A percentile compares a stretch with the other conserved stretches of the same genome.
phyloP scores from a whole-genome alignment of 2,329 filamentous ascomycete species.

The Plenodomus biglobosus region DNA sequence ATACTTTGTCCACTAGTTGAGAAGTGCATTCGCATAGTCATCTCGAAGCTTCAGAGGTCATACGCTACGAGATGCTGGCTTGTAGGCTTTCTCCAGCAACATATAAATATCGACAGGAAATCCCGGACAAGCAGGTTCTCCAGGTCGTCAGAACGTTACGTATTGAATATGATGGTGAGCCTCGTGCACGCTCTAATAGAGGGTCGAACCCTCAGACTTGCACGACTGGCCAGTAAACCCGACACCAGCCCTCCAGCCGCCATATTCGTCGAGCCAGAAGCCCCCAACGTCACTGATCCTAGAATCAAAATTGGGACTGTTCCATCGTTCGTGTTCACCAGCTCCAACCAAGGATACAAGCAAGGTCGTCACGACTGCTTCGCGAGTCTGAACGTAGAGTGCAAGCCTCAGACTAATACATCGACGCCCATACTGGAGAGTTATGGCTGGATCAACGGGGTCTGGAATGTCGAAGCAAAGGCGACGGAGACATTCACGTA shows the following conservation, averaged over 20 bases:
- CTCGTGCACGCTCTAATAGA: constrained; percentile 9
- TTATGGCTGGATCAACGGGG: constrained; percentile 19
- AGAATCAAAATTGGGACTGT: not conserved
- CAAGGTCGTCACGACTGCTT: constrained; percentile 9
- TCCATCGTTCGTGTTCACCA: constrained; percentile 11
- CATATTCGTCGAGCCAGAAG: constrained; percentile 11
- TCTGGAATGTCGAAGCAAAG: constrained; percentile 10
- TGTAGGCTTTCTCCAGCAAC: not conserved
- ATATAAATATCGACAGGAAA: constrained; percentile 3
- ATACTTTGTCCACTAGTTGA: no score
- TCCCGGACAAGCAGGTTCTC: not conserved
- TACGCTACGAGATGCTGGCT: not conserved
- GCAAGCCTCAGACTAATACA: not conserved
- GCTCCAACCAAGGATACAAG: constrained; percentile 12
- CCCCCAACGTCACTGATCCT: not conserved
- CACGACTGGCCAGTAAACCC: constrained; percentile 4
- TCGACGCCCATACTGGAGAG: constrained; percentile 2
- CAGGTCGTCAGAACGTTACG: constrained; percentile 3
- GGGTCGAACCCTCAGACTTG: constrained; percentile 9
- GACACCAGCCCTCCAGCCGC: constrained; percentile 4
- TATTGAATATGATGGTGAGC: constrained; percentile 11
- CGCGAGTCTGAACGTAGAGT: constrained; percentile 14
- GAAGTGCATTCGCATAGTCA: not conserved
- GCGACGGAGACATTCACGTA: constrained; percentile 9
- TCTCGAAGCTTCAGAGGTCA: not conserved